These are phyloP conservation scores for Trametes versicolor DNA, from an alignment of 1,284 basidiomycete genomes.

Conservation along the genomic window DNA sequence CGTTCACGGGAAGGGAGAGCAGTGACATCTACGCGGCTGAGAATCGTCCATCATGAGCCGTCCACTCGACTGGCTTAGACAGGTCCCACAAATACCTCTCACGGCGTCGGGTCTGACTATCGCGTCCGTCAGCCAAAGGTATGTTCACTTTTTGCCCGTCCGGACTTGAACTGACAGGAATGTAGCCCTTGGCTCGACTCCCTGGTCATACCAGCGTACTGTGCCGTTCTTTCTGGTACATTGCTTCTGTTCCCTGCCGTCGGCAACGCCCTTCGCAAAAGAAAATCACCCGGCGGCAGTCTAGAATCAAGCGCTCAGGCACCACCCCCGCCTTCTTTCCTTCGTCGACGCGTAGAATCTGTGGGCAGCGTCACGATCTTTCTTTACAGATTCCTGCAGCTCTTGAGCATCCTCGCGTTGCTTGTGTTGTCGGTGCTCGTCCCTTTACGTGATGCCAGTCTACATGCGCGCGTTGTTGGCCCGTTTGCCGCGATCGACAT, in stretches of 20 bases:
- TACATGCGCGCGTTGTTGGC: neutral
- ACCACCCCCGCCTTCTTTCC: slow-evolving; percentile 1
- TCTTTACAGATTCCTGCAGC: slow-evolving; percentile 36
- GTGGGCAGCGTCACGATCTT: slow-evolving; percentile 38
- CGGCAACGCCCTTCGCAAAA: neutral
- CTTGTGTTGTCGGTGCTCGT: slow-evolving; percentile 17
- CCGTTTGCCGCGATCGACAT: neutral
- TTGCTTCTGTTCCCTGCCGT: neutral
- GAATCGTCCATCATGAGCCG: slow-evolving; percentile 13
- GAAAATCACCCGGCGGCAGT: neutral
- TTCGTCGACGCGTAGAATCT: slow-evolving; percentile 5
- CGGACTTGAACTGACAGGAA: neutral
- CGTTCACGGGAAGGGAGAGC: neutral
- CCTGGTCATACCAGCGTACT: slow-evolving; percentile 18
- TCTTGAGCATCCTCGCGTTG: slow-evolving; percentile 25
- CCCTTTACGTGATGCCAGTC: neutral
- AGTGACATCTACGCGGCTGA: neutral
- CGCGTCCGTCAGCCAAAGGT: slow-evolving; percentile 17
- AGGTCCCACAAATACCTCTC: slow-evolving; percentile 17
- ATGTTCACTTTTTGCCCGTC: neutral
- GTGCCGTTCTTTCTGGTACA: slow-evolving; percentile 12
- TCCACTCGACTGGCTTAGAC: slow-evolving; percentile 17
- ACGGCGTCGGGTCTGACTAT: slow-evolving; percentile 16
- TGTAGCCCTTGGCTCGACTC: slow-evolving; percentile 23
- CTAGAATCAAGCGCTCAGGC: neutral